Evolutionary conservation across 495 filamentous ascomycete species (phyloP).

Genomic region (Lepidopterella palustris): DNA sequence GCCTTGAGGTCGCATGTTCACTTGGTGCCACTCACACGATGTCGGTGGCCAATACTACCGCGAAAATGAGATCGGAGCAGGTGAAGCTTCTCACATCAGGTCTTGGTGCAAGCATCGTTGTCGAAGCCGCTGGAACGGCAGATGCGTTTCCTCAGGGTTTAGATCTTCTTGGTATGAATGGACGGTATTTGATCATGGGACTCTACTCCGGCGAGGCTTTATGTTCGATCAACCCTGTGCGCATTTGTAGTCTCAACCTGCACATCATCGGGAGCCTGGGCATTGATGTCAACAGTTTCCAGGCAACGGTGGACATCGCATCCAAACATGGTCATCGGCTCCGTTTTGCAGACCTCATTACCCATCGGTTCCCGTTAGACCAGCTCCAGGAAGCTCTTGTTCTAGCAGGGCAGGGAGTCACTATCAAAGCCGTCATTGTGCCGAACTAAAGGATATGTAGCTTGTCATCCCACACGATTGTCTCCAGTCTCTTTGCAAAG

Average conservation of each 20-base stretch:
- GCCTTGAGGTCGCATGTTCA: background rate
- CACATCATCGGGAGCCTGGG: background rate
- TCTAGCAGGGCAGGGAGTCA: too few relatives aligned
- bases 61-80: background rate
- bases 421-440: too few relatives aligned
- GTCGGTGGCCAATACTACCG: background rate
- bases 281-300: background rate
- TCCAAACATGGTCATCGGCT: background rate
- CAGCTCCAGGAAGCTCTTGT: background rate
- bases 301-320: background rate
- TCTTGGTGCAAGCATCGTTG: background rate
- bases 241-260: background rate
- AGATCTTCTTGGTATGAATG: background rate
- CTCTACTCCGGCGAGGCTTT: background rate
- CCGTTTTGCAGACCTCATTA: background rate
- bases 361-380: background rate
- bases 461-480: too few relatives aligned
- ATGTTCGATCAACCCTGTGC: background rate
- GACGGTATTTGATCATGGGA: background rate
- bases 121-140: background rate
- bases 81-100: background rate
- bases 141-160: background rate
- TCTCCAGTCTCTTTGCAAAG: too few relatives aligned
- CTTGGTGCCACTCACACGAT: background rate
- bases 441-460: too few relatives aligned